Conservation (phyloP, 192 early-diverging fungal species). For the Bifiguratus adelaidae region DNA sequence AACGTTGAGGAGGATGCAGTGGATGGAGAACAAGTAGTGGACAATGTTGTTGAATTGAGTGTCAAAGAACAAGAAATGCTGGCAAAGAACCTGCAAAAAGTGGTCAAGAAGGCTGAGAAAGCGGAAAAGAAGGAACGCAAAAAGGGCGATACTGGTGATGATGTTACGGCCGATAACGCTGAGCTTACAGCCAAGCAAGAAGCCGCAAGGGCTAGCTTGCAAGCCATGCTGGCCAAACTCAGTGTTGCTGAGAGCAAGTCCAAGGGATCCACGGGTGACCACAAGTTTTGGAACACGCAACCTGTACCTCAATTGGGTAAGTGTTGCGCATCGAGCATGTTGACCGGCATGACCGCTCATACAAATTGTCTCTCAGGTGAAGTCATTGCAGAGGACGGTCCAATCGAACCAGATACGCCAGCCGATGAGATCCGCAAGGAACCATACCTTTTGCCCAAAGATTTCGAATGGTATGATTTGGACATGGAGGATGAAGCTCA, state of each 20-base stretch:
- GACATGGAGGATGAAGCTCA: constrained; percentile 67
- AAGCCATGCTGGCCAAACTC: too few species aligned
- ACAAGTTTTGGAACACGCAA: constrained; percentile 98
- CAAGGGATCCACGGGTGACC: constrained; percentile 44
- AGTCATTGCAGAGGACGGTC: constrained; percentile 57
- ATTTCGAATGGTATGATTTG: constrained; percentile 82
- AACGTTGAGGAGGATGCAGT: too few species aligned
- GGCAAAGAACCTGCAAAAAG: constrained; percentile 5
- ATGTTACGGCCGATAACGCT: too few species aligned
- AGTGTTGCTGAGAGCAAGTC: too few species aligned
- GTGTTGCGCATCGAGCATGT: background rate
- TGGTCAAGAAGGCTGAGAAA: constrained; percentile 3
- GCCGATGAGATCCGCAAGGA: constrained; percentile 68
- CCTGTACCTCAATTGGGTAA: constrained; percentile 77
- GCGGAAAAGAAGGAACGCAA: constrained; percentile 1
- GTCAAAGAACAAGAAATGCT: constrained; percentile 12
- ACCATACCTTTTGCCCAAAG: constrained; percentile 77
- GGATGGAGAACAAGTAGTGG: too few species aligned
- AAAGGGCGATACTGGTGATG: too few species aligned
- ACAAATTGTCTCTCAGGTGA: constrained; percentile 40
- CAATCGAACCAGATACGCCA: constrained; percentile 69
- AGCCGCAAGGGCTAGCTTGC: too few species aligned
- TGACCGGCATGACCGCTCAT: background rate
- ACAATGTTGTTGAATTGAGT: too few species aligned
- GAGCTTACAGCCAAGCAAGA: too few species aligned